phyloP scores from a whole-genome alignment of 2,329 filamentous ascomycete species.

The Stagonosporopsis rhizophila region DNA sequence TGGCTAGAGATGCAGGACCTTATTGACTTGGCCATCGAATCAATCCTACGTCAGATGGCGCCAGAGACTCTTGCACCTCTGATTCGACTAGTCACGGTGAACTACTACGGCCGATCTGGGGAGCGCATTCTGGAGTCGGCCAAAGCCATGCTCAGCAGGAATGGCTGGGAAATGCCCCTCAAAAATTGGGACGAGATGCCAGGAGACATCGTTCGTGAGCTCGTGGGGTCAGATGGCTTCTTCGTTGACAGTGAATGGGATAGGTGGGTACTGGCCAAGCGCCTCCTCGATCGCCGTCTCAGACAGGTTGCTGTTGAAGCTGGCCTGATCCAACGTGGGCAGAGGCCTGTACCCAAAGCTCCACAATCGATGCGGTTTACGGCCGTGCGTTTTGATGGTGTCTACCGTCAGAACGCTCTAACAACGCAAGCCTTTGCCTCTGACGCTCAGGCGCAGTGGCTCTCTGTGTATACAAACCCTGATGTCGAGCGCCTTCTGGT shows the following conservation, averaged over 20 bases:
- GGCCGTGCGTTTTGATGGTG: conserved; percentile 61
- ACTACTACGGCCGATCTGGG: conserved; percentile 63
- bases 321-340: conserved; percentile 56
- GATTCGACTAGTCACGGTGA: conserved; percentile 61
- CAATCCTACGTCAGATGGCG: conserved; percentile 63
- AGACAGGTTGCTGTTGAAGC: conserved; percentile 56
- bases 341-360: conserved; percentile 53
- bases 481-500: conserved; percentile 64
- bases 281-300: conserved; percentile 61
- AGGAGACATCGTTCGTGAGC: conserved; percentile 64
- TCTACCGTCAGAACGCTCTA: conserved; percentile 57
- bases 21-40: conserved; percentile 61
- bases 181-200: conserved; percentile 65
- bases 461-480: conserved; percentile 60
- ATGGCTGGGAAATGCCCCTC: conserved; percentile 64
- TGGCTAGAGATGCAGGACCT: conserved; percentile 66
- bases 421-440: conserved; percentile 46
- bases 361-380: conserved; percentile 57
- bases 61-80: conserved; percentile 57
- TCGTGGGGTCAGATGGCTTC: conserved; percentile 66
- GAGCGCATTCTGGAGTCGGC: conserved; percentile 63
- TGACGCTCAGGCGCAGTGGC: conserved; percentile 57
- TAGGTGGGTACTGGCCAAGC: conserved; percentile 62
- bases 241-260: conserved; percentile 66
- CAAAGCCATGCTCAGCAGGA: conserved; percentile 65